Base-by-base conservation (phyloP, 176 grass and related monocot genomes). In the Eremochloa ophiuroides region DNA sequence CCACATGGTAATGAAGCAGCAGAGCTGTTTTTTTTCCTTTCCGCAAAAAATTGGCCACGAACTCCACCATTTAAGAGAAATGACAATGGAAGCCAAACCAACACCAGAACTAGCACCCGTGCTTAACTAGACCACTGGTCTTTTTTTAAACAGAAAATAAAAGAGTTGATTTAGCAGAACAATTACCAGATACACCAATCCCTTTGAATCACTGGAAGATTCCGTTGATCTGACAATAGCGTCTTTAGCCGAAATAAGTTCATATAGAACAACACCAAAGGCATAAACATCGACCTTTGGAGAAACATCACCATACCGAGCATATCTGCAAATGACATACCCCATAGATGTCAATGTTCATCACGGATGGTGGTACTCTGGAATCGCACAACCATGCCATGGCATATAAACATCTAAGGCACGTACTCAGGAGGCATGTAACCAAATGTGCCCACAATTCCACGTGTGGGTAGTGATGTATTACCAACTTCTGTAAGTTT, bases 361-460 rank as follows among this genome's bases (percentile, higher is more conserved):
- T 65, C 56, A 27, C 42, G 35, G 22, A 42, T 30, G 62, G 29
- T 71, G 22, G 2, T 34, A 66, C 13, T 62, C 20, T 33, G 40
- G 6, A 17, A 74, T 67, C n/a, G 16, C 72, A 40, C 10, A 76
- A 58, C 15, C 35, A 35, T 59, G 22, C 22, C 59, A 23, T 23
- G 1, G n/a, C 34, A 82, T 62, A 79, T 28, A 47, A n/a, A 74
- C 27, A 6, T 59, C 47, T 1, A 72, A 50, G 74, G 62, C 40
- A 72, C 88, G 1, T 93, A 99, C 96, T 99, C 96, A 53, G 91
- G 93, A 90, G 96, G 89, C 88, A 99, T 99, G 69, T 99, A 99
- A 85, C 96, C 96, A 69, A 99, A 95, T 87, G 96, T 99, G 20
- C 96, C 96, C 82, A 95, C 95, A 82, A 95, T 66, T 66, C 77